These are phyloP conservation scores for Trichoderma erinaceum DNA, from an alignment of 495 filamentous ascomycete genomes.

Conservation along the genomic window DNA sequence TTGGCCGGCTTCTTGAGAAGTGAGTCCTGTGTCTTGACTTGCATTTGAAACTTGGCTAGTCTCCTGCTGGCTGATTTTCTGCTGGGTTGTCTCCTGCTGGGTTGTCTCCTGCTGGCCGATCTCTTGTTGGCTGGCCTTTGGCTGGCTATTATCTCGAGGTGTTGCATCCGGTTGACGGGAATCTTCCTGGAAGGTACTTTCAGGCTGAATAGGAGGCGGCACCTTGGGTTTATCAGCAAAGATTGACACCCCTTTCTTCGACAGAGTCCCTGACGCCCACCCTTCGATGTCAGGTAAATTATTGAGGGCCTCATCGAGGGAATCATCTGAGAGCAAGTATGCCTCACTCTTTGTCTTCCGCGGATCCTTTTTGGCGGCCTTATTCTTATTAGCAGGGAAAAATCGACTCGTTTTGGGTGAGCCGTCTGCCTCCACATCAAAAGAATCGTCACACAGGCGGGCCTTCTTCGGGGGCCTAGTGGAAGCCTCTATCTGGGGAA, in stretches of 20 bases:
- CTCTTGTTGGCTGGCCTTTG: background rate
- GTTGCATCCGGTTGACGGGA: background rate
- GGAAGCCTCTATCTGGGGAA: slow-evolving; percentile 19
- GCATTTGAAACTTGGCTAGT: background rate
- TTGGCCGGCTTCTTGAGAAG: background rate
- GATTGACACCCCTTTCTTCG: slow-evolving; percentile 19
- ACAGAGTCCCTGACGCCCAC: slow-evolving; percentile 18
- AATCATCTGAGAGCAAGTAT: slow-evolving; percentile 42
- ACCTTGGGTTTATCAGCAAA: slow-evolving; percentile 24
- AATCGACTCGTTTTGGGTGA: slow-evolving; percentile 34
- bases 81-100: background rate
- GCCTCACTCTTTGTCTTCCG: slow-evolving; percentile 17
- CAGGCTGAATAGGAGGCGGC: background rate
- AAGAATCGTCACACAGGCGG: slow-evolving; percentile 38
- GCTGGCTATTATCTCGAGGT: background rate
- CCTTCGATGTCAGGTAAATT: slow-evolving; percentile 35
- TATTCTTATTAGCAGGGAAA: slow-evolving; percentile 31
- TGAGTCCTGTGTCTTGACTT: slow-evolving; percentile 6
- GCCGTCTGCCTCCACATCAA: slow-evolving; percentile 18
- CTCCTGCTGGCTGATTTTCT: slow-evolving; percentile 3
- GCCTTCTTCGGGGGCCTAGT: slow-evolving; percentile 45
- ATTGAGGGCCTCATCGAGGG: slow-evolving; percentile 38
- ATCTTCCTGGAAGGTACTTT: background rate
- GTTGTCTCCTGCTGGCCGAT: background rate
- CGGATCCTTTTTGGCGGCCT: slow-evolving; percentile 18